phyloP scores from a whole-genome alignment of 2,329 filamentous ascomycete species.

The Dichotomopilus funicola region DNA sequence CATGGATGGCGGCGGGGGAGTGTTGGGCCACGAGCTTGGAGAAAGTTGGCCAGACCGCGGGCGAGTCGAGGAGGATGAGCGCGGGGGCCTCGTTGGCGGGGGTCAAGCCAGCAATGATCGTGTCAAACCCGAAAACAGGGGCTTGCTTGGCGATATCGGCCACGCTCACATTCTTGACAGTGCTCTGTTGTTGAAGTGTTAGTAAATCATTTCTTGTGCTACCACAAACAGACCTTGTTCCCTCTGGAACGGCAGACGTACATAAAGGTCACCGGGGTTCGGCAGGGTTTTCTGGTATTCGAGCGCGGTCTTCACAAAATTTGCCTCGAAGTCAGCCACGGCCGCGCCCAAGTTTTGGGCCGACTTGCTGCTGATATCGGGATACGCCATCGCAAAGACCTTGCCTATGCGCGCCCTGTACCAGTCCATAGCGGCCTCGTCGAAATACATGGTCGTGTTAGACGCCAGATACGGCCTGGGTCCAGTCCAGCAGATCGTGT shows the following conservation, averaged over 20 bases:
- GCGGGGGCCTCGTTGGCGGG: conserved; percentile 1
- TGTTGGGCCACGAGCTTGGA: conserved; percentile 36
- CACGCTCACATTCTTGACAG: not conserved
- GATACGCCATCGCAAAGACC: not conserved
- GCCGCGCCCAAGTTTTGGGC: not conserved
- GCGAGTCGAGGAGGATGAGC: not conserved
- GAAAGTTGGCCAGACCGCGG: not conserved
- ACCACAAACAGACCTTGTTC: no score
- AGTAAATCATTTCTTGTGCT: no score
- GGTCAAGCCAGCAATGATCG: conserved; percentile 7
- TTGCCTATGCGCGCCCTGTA: not conserved
- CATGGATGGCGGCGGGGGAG: conserved; percentile 13
- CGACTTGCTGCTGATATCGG: not conserved
- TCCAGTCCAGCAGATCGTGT: not conserved
- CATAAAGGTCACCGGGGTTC: not conserved
- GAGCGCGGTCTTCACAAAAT: not conserved
- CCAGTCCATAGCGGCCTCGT: not conserved
- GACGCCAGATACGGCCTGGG: not conserved
- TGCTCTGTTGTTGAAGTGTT: not conserved
- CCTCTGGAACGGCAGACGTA: not conserved
- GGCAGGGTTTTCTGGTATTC: not conserved
- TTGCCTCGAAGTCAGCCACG: not conserved
- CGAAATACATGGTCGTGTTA: not conserved
- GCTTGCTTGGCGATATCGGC: not conserved
- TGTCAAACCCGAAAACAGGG: conserved; percentile 11